Conservation (phyloP, 2,329 filamentous ascomycete species). For the Ceratocystiopsis minuta region DNA sequence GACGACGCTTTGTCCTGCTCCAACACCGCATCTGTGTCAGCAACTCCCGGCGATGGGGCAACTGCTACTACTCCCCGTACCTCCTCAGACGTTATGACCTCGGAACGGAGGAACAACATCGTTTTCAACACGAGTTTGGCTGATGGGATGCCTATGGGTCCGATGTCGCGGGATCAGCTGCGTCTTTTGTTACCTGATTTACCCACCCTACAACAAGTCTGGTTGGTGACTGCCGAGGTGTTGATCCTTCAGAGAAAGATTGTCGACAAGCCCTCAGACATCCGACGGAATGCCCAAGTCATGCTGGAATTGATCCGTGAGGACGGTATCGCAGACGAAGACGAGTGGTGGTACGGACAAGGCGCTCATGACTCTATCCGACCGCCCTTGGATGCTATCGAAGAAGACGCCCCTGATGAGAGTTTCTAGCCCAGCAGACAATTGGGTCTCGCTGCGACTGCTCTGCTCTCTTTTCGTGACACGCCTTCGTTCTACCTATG, state of each 20-base stretch:
- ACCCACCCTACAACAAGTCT: constrained; percentile 40
- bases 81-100: not conserved
- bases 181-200: constrained; percentile 34
- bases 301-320: constrained; percentile 47
- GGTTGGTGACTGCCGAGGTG: constrained; percentile 44
- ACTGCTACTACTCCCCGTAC: too few species aligned
- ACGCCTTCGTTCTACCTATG: too few species aligned
- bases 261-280: constrained; percentile 38
- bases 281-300: constrained; percentile 44
- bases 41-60: too few species aligned
- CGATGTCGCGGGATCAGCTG: constrained; percentile 31
- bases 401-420: constrained; percentile 29
- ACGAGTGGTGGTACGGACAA: constrained; percentile 44
- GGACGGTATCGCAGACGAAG: constrained; percentile 38
- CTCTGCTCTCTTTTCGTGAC: too few species aligned
- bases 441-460: too few species aligned
- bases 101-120: constrained; percentile 18
- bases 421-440: too few species aligned
- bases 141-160: constrained; percentile 43
- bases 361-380: constrained; percentile 34
- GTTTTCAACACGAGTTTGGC: constrained; percentile 42
- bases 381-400: constrained; percentile 30
- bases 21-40: too few species aligned
- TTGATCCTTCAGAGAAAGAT: constrained; percentile 41
- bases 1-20: constrained; percentile 12